A percentile compares a stretch with the other conserved stretches of the same genome.
Conservation (phyloP, 805 yeast genomes). For the Clavispora vitiphila region DNA sequence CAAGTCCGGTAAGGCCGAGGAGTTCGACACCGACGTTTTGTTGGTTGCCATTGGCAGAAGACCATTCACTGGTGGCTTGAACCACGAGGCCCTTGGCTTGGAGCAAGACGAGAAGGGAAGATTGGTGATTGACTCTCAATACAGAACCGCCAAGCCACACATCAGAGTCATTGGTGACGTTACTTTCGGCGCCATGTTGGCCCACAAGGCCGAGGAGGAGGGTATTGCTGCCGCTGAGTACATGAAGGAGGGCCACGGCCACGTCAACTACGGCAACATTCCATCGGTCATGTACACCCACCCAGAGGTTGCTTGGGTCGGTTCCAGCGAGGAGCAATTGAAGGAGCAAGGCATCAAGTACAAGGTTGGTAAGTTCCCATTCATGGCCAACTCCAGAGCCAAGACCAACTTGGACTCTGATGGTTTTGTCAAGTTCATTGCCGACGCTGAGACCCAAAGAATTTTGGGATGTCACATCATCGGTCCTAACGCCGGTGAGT, state of each 20-base stretch:
- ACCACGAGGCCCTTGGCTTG: constrained; percentile 82
- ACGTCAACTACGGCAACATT: constrained; percentile 95
- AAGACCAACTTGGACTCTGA: constrained; percentile 96
- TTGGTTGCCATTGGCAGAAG: constrained; percentile 98
- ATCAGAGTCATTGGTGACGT: constrained; percentile 98
- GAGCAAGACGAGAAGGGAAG: constrained; percentile 92
- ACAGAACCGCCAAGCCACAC: constrained; percentile 86
- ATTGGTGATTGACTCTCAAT: constrained; percentile 89
- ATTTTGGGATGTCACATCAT: constrained; percentile 94
- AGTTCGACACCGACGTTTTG: constrained; percentile 84
- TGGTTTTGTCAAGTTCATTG: constrained; percentile 92
- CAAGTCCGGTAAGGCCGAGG: constrained; percentile 76
- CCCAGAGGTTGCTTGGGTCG: constrained; percentile 99
- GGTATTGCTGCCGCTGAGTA: constrained; percentile 98
- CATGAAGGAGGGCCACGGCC: constrained; percentile 91
- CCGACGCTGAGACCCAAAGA: constrained; percentile 97
- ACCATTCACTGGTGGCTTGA: constrained; percentile 88
- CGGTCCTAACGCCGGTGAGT: constrained; percentile 99
- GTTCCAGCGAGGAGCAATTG: constrained; percentile 90
- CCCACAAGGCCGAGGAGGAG: constrained; percentile 99
- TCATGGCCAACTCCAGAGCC: constrained; percentile 98
- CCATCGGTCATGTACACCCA: constrained; percentile 99
- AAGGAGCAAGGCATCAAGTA: constrained; percentile 88
- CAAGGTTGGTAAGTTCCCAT: constrained; percentile 97
- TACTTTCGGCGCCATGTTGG: constrained; percentile 98